These are phyloP conservation scores for Lagenaria siceraria DNA, from an alignment of 306 rosid genomes.

Conservation along the genomic window DNA sequence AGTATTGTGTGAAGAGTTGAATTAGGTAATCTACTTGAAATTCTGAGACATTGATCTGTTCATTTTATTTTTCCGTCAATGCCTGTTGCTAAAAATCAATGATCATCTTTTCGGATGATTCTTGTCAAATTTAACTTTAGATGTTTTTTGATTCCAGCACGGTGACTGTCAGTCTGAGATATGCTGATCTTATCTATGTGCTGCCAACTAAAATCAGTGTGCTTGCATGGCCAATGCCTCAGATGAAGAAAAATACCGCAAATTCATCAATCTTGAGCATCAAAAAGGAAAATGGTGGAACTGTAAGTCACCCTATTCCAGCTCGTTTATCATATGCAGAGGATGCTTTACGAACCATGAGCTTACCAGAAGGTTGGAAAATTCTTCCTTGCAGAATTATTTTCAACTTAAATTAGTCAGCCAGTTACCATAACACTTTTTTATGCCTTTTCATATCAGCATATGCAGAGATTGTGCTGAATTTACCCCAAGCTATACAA, in stretches of 20 bases:
- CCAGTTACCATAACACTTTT: background rate
- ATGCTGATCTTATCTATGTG: constrained; percentile 60
- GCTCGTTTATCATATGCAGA: constrained; percentile 72
- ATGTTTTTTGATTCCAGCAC: constrained; percentile 53
- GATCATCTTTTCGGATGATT: background rate
- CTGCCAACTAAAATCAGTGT: constrained; percentile 61
- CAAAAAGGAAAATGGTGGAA: constrained; percentile 46
- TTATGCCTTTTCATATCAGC: constrained; percentile 36
- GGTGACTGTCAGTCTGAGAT: constrained; percentile 74
- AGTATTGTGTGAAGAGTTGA: too few species aligned
- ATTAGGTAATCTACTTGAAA: too few species aligned
- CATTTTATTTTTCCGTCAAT: too few species aligned
- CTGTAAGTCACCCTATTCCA: constrained; percentile 37
- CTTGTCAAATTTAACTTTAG: background rate
- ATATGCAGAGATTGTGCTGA: constrained; percentile 83
- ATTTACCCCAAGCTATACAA: constrained; percentile 58
- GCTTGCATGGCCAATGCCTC: constrained; percentile 65
- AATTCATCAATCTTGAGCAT: constrained; percentile 20
- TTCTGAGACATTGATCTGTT: too few species aligned
- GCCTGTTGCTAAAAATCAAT: too few species aligned
- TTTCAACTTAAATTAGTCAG: background rate
- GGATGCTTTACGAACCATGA: constrained; percentile 73
- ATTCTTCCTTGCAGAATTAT: background rate
- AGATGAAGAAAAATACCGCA: constrained; percentile 29
- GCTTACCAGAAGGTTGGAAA: constrained; percentile 71